Percentiles rank a stretch among this genome's conserved stretches.
Conservation (phyloP, 805 yeast genomes). For the Metschnikowia dekortorum region DNA sequence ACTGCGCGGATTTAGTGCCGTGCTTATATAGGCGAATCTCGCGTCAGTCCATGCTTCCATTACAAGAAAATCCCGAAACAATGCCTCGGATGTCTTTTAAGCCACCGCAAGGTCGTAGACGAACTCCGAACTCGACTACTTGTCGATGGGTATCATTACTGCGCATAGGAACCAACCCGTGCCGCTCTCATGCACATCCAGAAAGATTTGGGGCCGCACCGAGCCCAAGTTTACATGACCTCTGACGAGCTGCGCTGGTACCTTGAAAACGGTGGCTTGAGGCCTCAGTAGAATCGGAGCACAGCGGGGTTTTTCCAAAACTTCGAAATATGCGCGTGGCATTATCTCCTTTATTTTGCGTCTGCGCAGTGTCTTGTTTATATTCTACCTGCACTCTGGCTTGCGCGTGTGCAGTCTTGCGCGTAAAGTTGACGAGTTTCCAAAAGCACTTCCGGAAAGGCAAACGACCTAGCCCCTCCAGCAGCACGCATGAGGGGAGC, state of each 20-base stretch:
- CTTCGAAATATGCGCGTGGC: background rate
- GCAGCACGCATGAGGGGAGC: background rate
- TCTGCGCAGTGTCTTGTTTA: constrained; percentile 1
- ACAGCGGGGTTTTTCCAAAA: background rate
- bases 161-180: background rate
- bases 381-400: background rate
- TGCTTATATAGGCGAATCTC: background rate
- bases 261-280: background rate
- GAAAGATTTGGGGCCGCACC: background rate
- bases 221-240: background rate
- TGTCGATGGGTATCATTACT: background rate
- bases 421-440: background rate
- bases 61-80: background rate
- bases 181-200: background rate
- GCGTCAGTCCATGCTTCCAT: background rate
- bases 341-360: constrained; percentile 2
- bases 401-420: background rate
- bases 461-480: background rate
- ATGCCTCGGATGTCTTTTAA: background rate
- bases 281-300: background rate
- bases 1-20: constrained; percentile 1
- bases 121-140: background rate
- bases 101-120: background rate
- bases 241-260: background rate
- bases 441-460: background rate